These are phyloP conservation scores for Calonectria ilicicola DNA, from an alignment of 2,329 filamentous ascomycete genomes.

Conservation along the genomic window DNA sequence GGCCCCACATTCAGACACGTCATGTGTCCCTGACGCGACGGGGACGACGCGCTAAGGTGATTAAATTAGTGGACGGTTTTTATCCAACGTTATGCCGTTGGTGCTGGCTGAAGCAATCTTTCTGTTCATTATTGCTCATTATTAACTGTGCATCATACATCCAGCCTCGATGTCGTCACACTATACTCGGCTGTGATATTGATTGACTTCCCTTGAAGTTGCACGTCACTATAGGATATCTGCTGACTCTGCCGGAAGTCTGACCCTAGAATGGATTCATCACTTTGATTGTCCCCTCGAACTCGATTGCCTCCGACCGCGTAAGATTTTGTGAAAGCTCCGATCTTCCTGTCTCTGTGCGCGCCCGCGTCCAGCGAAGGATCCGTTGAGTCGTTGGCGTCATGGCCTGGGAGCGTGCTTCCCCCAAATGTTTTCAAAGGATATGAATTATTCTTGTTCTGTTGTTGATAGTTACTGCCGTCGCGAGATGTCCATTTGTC, in stretches of 20 bases:
- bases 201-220: slow-evolving; percentile 1
- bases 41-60: too few species aligned
- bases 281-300: slow-evolving; percentile 30
- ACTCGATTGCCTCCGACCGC: not conserved
- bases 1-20: too few species aligned
- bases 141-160: not conserved
- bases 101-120: too few species aligned
- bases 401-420: slow-evolving; percentile 8
- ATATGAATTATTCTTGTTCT: slow-evolving; percentile 26
- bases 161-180: not conserved
- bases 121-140: too few species aligned
- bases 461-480: slow-evolving; percentile 34
- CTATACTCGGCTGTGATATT: slow-evolving; percentile 2
- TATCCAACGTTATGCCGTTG: too few species aligned
- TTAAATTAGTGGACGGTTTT: too few species aligned
- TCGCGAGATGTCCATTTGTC: slow-evolving; percentile 37
- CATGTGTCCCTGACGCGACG: too few species aligned
- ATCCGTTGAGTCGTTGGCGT: slow-evolving; percentile 11
- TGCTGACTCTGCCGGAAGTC: slow-evolving; percentile 30
- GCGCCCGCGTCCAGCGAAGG: slow-evolving; percentile 19
- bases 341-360: slow-evolving; percentile 24
- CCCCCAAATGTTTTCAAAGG: slow-evolving; percentile 33
- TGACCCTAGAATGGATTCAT: slow-evolving; percentile 36
- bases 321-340: slow-evolving; percentile 25
- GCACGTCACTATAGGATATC: not conserved